Base-by-base conservation (phyloP, 257 asterid genomes). In the Ehretia macrophylla region DNA sequence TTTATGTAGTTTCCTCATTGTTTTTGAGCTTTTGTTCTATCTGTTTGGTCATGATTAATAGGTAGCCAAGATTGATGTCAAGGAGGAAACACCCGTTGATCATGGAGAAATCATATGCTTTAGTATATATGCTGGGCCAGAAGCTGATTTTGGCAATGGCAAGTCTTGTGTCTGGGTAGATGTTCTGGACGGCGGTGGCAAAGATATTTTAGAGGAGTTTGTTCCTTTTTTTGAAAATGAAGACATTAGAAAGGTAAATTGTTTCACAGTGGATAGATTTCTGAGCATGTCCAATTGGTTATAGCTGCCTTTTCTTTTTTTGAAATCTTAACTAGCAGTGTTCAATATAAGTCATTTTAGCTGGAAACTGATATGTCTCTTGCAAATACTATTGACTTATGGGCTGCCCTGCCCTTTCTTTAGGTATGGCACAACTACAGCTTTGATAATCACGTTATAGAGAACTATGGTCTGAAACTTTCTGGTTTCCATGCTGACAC, bases 341-440 rank as follows among this genome's bases (percentile, higher is more conserved):
- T n/a, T n/a, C n/a, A n/a, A n/a, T n/a, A n/a, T n/a, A n/a, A 11
- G 12, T 42, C 47, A 42, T 42, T n/a, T n/a, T 42, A 10, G 47
- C 16, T 10, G 8, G 16, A 42, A 10, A 2, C 3, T 42, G 47
- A 4, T 10, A 2, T 42, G 5, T 42, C 47, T 42, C 47, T 10
- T 42, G 8, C 47, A 42, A 42, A 10, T 50, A 50, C 20, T 20
- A 22, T 0, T 3, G 14, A 20, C n/a, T 64, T 46, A 64, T 62
- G 58, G 62, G 21, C 19, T 74, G 53, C 57, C 59, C 59, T 60
- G 51, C 65, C 18, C 65, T 56, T 66, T 66, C 52, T 81, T n/a
- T 68, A 93, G 99, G 99, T 93, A 39, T 93, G 99, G 99, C 99
- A 93, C 81, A 93, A 93, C 70, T 93, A 89, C 67, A 93, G 99